Conservation (phyloP, 2,329 filamentous ascomycete species). For the Polytolypa hystricis region DNA sequence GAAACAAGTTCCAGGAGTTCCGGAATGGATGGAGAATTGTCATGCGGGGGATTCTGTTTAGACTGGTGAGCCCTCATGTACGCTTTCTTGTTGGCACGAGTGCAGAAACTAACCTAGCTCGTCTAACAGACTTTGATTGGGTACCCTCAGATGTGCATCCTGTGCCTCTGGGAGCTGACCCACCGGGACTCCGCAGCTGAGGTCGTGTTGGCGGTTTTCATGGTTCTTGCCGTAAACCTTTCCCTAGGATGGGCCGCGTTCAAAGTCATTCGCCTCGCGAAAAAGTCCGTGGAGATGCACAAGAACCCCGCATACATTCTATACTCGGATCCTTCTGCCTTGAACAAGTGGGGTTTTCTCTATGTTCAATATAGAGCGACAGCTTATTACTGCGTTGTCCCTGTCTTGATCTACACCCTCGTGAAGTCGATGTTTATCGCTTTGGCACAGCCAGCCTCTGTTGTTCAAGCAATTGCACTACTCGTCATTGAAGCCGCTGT, state of each 20-base stretch:
- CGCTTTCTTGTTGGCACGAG: neutral
- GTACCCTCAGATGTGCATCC: constrained; percentile 79
- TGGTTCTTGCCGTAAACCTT: constrained; percentile 67
- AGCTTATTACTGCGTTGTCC: constrained; percentile 89
- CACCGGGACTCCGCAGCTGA: constrained; percentile 73
- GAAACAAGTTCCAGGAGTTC: constrained; percentile 84
- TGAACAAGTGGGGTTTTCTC: constrained; percentile 97
- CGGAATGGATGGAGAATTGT: constrained; percentile 88
- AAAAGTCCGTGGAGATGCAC: constrained; percentile 80
- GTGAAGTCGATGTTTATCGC: constrained; percentile 84
- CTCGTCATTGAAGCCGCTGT: constrained; percentile 71
- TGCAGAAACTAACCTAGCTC: no score
- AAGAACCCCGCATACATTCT: constrained; percentile 95
- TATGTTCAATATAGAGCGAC: constrained; percentile 95
- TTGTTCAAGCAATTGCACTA: constrained; percentile 69
- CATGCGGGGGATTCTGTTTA: constrained; percentile 86
- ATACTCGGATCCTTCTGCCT: constrained; percentile 83
- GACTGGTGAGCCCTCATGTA: constrained; percentile 44
- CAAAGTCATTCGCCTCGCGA: constrained; percentile 83
- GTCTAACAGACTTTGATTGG: constrained; percentile 60
- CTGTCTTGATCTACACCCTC: constrained; percentile 65
- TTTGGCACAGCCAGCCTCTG: constrained; percentile 59
- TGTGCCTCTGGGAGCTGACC: constrained; percentile 91
- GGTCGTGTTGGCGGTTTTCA: constrained; percentile 77
- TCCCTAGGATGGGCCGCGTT: constrained; percentile 76